Evolutionary conservation across 2,329 filamentous ascomycete genomes (phyloP), one percentile per base, ranked within the genome.

Genomic region (Paecilomyces dactylethromorphus): DNA sequence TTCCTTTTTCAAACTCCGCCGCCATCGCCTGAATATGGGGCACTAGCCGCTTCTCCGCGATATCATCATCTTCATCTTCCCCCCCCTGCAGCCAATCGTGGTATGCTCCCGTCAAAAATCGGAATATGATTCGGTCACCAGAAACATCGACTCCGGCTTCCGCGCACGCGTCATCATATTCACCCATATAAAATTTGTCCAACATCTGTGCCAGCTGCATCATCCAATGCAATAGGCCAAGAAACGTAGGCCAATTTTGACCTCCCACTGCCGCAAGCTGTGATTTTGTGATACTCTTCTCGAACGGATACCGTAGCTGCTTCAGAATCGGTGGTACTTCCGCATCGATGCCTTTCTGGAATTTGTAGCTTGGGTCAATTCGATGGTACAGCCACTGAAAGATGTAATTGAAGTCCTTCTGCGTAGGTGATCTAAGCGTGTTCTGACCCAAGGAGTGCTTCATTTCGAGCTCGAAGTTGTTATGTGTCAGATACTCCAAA

Each of bases 401-500:
- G 83, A 99, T 96, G 75, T 85, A 89, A 69, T 95, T 94, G 78
- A 99, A 99, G 73, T 99, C 94, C 71, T 99, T 99, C 67, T 97
- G 93, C 0, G 93, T 99, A 0, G 94, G 95, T 51, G 91, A 96
- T 68, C 91, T 93, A 71, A 96, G 87, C 6, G 91, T 90, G 68
- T 97, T 97, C 63, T 90, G 88, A 0, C 91, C 90, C n/a, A 99
- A 80, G 1, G 87, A 88, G 73, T 97, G 90, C 76, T 96, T 97
- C 87, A 95, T 96, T 66, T 97, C 92, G 83, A 97, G 87, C 75
- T 99, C 94, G 69, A 97, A 99, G 71, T 97, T 96, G 74, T 97
- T 88, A 59, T 92, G 87, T 0, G 91, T 87, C 70, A 99, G 83
- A 71, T 96, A 99, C 65, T 99, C 94, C 64, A 96, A 79, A 58